Percentiles rank a stretch among this genome's conserved stretches.
Evolutionary conservation across 2,329 filamentous ascomycete species (phyloP).

Genomic region (Fusarium decemcellulare): DNA sequence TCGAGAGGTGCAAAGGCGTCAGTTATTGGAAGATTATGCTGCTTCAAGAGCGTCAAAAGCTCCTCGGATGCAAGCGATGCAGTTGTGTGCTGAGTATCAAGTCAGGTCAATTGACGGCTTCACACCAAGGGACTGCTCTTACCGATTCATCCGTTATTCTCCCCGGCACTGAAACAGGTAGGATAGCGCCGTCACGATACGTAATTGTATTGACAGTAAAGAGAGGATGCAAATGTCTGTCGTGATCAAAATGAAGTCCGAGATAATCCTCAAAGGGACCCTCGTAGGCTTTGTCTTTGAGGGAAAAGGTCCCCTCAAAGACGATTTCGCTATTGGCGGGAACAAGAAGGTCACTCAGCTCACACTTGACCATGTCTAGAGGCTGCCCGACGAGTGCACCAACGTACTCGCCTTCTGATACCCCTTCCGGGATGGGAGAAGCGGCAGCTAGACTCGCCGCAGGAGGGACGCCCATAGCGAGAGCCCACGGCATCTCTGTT

Average conservation of each 20-base stretch:
- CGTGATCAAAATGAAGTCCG: constrained; percentile 5
- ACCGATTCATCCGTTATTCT: constrained; percentile 20
- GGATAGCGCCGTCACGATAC: constrained; percentile 28
- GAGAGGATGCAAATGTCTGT: constrained; percentile 7
- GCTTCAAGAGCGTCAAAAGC: constrained; percentile 11
- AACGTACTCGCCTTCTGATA: constrained; percentile 63
- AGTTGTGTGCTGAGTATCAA: not conserved
- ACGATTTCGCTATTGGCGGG: constrained; percentile 66
- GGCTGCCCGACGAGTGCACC: constrained; percentile 60
- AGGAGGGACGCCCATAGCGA: constrained; percentile 64
- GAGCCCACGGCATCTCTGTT: constrained; percentile 61
- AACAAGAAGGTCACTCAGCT: constrained; percentile 62
- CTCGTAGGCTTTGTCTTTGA: constrained; percentile 56
- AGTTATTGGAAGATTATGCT: constrained; percentile 56
- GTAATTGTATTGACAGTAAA: constrained; percentile 33
- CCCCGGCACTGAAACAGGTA: constrained; percentile 31
- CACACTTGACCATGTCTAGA: constrained; percentile 65
- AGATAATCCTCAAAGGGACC: constrained; percentile 61
- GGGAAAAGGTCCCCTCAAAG: constrained; percentile 58
- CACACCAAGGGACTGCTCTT: not conserved
- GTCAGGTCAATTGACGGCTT: not conserved
- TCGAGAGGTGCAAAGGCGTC: constrained; percentile 62
- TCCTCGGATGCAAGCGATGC: constrained; percentile 23
- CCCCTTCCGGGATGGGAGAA: constrained; percentile 37
- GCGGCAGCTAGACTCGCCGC: constrained; percentile 59